These are phyloP conservation scores for Xylariaceae sp. DNA, from an alignment of 2,329 filamentous ascomycete genomes.

Conservation along the genomic window DNA sequence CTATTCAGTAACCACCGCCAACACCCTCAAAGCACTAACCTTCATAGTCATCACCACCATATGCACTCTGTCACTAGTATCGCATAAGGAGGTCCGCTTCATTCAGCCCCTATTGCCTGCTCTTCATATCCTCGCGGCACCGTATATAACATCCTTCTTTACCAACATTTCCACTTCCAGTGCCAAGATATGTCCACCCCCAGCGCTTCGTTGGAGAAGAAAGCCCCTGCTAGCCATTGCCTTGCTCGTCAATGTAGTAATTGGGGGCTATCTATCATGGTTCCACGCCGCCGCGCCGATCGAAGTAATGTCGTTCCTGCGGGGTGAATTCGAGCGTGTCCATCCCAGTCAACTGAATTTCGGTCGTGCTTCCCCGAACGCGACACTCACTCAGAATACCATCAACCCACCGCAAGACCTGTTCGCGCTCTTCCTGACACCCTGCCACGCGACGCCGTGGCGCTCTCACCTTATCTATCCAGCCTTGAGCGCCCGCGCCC, in stretches of 20 bases:
- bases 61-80: constrained; percentile 64
- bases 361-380: constrained; percentile 23
- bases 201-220: constrained; percentile 39
- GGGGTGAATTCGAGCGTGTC: constrained; percentile 61
- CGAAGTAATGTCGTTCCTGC: constrained; percentile 67
- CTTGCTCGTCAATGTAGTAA: constrained; percentile 59
- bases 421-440: constrained; percentile 80
- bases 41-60: constrained; percentile 56
- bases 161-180: constrained; percentile 33
- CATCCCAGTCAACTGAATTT: constrained; percentile 40
- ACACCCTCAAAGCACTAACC: constrained; percentile 50
- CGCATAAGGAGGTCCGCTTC: constrained; percentile 97
- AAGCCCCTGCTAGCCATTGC: constrained; percentile 52
- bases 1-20: constrained; percentile 33
- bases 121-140: constrained; percentile 75
- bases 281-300: constrained; percentile 78
- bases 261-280: constrained; percentile 68
- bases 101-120: constrained; percentile 86
- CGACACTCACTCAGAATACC: constrained; percentile 22
- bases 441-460: constrained; percentile 95
- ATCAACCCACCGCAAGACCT: constrained; percentile 39
- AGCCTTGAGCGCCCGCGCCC: constrained; percentile 69
- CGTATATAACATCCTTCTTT: constrained; percentile 62
- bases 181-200: constrained; percentile 26
- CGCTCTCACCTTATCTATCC: constrained; percentile 78